These are phyloP conservation scores for Hygrophoropsis aurantiaca DNA, from an alignment of 768 basidiomycete species.

Conservation along the genomic window DNA sequence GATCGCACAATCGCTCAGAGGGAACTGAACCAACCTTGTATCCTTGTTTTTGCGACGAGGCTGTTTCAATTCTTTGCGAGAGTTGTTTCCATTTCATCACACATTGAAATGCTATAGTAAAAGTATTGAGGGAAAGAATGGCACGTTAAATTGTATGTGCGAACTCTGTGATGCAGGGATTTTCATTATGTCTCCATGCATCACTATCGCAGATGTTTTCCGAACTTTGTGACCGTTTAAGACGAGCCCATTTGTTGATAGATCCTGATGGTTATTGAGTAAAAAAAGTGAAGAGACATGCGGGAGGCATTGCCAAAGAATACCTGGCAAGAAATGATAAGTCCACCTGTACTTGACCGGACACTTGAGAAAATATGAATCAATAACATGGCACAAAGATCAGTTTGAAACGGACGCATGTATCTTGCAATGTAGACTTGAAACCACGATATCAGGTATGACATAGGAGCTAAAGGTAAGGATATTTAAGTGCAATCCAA, in stretches of 20 bases:
- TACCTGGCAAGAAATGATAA: conserved; percentile 81
- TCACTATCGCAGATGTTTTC: conserved; percentile 67
- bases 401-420: conserved; percentile 57
- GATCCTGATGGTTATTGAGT: conserved; percentile 45
- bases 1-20: neutral
- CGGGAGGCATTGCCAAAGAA: neutral
- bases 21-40: conserved; percentile 46
- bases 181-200: conserved; percentile 72
- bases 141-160: conserved; percentile 7
- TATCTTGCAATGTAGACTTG: conserved; percentile 73
- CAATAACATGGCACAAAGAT: neutral
- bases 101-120: conserved; percentile 67
- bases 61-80: conserved; percentile 49
- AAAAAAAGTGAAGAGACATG: neutral
- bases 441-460: conserved; percentile 60
- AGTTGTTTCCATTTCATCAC: conserved; percentile 54
- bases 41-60: conserved; percentile 51
- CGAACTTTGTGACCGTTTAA: conserved; percentile 70
- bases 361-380: conserved; percentile 43
- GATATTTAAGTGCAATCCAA: neutral
- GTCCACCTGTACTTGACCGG: conserved; percentile 64
- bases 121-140: no score
- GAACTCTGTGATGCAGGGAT: conserved; percentile 68
- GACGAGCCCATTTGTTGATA: conserved; percentile 73
- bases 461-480: conserved; percentile 51